Evolutionary conservation across 208 protist genomes (phyloP).

Genomic region (Acanthamoeba healyi): DNA sequence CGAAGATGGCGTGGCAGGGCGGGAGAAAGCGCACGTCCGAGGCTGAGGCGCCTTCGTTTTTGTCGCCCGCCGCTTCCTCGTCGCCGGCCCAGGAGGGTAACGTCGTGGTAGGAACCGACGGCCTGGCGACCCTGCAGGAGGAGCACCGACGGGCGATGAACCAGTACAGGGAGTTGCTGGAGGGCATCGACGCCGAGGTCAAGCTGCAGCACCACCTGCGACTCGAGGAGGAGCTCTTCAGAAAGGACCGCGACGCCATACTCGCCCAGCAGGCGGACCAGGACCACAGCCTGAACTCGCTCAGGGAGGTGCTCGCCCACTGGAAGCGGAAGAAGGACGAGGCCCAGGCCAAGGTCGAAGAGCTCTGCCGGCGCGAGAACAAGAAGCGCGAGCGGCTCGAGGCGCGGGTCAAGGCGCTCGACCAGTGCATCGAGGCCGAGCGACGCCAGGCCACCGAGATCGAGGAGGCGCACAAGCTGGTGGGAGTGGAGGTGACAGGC

Average conservation of each 20-base stretch:
- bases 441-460: neutral
- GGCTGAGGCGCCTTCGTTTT: no score
- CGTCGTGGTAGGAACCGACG: no score
- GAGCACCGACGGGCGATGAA: neutral
- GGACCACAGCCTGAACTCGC: neutral
- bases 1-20: no score
- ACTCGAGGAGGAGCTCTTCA: slow-evolving; percentile 24
- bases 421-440: neutral
- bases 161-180: neutral
- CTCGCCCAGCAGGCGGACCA: slow-evolving; percentile 17
- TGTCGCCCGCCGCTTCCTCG: neutral
- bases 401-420: slow-evolving; percentile 15
- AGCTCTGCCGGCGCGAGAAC: neutral
- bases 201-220: slow-evolving; percentile 20
- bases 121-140: neutral
- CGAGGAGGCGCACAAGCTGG: slow-evolving; percentile 1
- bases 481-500: neutral
- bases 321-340: neutral
- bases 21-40: no score
- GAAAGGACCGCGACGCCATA: neutral
- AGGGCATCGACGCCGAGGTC: slow-evolving; percentile 4
- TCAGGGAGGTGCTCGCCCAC: slow-evolving; percentile 10
- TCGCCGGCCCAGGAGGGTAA: neutral
- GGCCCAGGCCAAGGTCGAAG: neutral
- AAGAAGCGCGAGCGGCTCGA: slow-evolving; percentile 36